Evolutionary conservation across 1,284 basidiomycete genomes (phyloP).

Genomic region (Ustilago crameri): DNA sequence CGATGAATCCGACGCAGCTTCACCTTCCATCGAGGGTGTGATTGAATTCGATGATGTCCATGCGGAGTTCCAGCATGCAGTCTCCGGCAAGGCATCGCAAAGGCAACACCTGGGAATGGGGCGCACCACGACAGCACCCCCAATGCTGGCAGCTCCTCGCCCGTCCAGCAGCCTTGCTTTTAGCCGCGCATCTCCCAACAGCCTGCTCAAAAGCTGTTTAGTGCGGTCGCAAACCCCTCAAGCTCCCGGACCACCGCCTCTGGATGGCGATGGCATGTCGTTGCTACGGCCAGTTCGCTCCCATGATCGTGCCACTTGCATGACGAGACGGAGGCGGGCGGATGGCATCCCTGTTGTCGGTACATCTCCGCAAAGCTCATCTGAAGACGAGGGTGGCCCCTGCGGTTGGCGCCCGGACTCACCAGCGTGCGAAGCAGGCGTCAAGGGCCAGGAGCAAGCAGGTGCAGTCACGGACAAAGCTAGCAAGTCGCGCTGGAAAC

Average conservation of each 20-base stretch:
- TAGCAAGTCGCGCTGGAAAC: constrained; percentile 26
- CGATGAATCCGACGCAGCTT: constrained; percentile 16
- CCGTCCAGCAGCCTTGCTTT: constrained; percentile 11
- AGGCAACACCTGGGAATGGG: constrained; percentile 3
- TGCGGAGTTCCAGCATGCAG: constrained; percentile 30
- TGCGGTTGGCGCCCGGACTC: neutral
- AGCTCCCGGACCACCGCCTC: constrained; percentile 19
- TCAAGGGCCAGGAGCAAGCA: constrained; percentile 6
- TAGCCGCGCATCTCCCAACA: constrained; percentile 1
- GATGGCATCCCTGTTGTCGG: constrained; percentile 34
- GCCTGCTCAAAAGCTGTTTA: constrained; percentile 31
- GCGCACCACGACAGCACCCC: neutral
- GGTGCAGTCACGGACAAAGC: constrained; percentile 9
- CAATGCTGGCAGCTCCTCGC: constrained; percentile 1
- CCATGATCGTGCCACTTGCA: constrained; percentile 21
- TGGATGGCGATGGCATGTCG: constrained; percentile 22
- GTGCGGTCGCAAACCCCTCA: constrained; percentile 34
- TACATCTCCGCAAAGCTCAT: constrained; percentile 21
- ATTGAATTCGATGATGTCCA: constrained; percentile 33
- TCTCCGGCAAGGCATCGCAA: constrained; percentile 14
- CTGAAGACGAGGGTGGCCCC: constrained; percentile 17
- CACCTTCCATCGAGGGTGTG: constrained; percentile 21
- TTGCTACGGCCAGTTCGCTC: constrained; percentile 21
- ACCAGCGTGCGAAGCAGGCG: neutral
- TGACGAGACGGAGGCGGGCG: constrained; percentile 15